phyloP scores from a whole-genome alignment of 768 basidiomycete genomes.

The Lactarius tabidus region DNA sequence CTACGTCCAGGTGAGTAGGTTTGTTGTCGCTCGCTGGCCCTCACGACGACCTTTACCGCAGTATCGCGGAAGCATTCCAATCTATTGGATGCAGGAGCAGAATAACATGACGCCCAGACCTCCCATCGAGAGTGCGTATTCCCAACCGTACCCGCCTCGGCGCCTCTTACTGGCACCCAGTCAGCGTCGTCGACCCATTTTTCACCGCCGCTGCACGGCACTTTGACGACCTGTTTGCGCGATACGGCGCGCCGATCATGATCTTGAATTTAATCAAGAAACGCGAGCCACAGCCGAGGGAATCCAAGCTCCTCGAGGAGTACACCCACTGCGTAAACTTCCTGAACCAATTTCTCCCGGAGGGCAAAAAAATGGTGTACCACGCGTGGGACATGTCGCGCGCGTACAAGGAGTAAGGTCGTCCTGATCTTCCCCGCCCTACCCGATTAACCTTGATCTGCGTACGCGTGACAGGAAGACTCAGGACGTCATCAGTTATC shows the following conservation, averaged over 20 bases:
- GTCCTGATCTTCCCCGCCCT: slow-evolving; percentile 18
- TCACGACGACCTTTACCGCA: slow-evolving; percentile 29
- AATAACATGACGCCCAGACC: slow-evolving; percentile 88
- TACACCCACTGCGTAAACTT: slow-evolving; percentile 91
- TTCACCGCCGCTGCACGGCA: slow-evolving; percentile 90
- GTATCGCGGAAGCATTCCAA: slow-evolving; percentile 93
- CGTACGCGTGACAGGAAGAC: slow-evolving; percentile 58
- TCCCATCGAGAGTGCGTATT: slow-evolving; percentile 84
- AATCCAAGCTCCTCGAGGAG: slow-evolving; percentile 85
- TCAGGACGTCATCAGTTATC: slow-evolving; percentile 91
- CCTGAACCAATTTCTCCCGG: slow-evolving; percentile 92
- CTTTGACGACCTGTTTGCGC: slow-evolving; percentile 84
- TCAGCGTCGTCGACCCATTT: slow-evolving; percentile 92
- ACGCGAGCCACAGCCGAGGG: slow-evolving; percentile 71
- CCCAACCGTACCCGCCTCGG: background rate
- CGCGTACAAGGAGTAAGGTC: slow-evolving; percentile 82
- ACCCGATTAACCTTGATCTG: background rate
- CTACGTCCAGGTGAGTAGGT: slow-evolving; percentile 74
- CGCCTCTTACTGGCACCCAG: slow-evolving; percentile 37
- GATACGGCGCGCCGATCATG: slow-evolving; percentile 87
- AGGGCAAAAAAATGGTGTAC: slow-evolving; percentile 82
- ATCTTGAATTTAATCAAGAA: slow-evolving; percentile 94
- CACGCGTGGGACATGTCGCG: slow-evolving; percentile 96
- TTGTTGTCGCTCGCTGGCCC: background rate
- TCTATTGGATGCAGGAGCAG: slow-evolving; percentile 95